Conservation (phyloP, 2,329 filamentous ascomycete species). For the Drechslerella dactyloides region DNA sequence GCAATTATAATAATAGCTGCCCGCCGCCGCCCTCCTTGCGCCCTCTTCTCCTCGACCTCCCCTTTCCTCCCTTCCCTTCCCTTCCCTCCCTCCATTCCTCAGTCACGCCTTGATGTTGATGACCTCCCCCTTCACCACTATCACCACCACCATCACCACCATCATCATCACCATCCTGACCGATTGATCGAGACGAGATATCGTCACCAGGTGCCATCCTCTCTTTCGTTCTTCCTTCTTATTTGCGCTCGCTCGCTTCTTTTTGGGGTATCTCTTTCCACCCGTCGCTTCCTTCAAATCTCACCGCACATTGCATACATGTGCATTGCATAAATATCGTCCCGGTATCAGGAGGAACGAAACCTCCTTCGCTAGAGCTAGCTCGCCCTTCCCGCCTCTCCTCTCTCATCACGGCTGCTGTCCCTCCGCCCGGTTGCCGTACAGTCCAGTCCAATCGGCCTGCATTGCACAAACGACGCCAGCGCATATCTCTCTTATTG, state of each 20-base stretch:
- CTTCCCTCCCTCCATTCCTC: conserved; percentile 52
- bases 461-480: not conserved
- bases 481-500: not conserved
- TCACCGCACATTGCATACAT: not conserved
- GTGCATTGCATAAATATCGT: conserved; percentile 5
- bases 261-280: conserved; percentile 49
- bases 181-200: too few species aligned
- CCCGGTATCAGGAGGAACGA: conserved; percentile 8
- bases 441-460: not conserved
- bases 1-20: conserved; percentile 12
- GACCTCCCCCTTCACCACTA: conserved; percentile 37
- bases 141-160: conserved; percentile 51
- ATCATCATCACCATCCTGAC: conserved; percentile 51
- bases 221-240: conserved; percentile 51
- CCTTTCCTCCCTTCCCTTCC: conserved; percentile 48
- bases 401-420: conserved; percentile 1
- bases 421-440: conserved; percentile 4
- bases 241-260: conserved; percentile 35
- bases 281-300: not conserved
- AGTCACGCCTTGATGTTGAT: conserved; percentile 20
- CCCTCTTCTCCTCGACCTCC: conserved; percentile 44
- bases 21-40: conserved; percentile 53
- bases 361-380: conserved; percentile 48
- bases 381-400: not conserved
- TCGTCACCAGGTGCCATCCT: too few species aligned